Conservation (phyloP, 306 rosid genomes). For the Fragaria nilgerrensis region DNA sequence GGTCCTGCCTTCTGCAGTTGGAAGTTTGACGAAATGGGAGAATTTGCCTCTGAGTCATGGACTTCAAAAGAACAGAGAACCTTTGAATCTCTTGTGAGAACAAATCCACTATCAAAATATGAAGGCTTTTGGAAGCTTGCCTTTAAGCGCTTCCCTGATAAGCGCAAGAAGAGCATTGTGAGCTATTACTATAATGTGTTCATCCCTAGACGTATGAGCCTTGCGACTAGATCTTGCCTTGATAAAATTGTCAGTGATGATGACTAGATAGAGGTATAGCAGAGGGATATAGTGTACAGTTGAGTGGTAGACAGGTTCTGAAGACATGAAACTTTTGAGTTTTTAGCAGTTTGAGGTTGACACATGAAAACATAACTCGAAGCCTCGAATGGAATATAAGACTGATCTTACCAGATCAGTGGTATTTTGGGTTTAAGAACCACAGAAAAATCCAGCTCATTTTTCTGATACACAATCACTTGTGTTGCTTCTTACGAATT, state of each 20-base stretch:
- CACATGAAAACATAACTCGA: background rate
- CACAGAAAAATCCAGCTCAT: background rate
- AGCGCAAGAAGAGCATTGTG: constrained; percentile 26
- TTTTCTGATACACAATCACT: background rate
- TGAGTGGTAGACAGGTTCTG: background rate
- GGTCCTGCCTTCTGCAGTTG: constrained; percentile 29
- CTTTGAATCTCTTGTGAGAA: constrained; percentile 29
- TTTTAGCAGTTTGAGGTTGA: background rate
- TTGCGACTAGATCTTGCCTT: constrained; percentile 12
- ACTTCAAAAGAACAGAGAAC: constrained; percentile 3
- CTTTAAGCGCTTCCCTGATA: constrained; percentile 28
- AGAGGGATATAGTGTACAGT: background rate
- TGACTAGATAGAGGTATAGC: constrained; percentile 12
- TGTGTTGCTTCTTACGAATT: background rate
- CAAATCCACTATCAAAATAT: background rate
- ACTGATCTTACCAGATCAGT: background rate
- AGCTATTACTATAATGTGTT: constrained; percentile 41
- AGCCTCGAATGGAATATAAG: background rate
- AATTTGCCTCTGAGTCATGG: constrained; percentile 32
- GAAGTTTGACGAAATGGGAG: constrained; percentile 48
- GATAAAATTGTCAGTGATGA: constrained; percentile 19
- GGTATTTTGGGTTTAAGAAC: background rate
- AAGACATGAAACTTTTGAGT: background rate
- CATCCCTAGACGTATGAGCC: constrained; percentile 31
- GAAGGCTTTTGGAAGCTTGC: constrained; percentile 30